Conservation (phyloP, 345 rosid genomes). For the Camelina laxa region DNA sequence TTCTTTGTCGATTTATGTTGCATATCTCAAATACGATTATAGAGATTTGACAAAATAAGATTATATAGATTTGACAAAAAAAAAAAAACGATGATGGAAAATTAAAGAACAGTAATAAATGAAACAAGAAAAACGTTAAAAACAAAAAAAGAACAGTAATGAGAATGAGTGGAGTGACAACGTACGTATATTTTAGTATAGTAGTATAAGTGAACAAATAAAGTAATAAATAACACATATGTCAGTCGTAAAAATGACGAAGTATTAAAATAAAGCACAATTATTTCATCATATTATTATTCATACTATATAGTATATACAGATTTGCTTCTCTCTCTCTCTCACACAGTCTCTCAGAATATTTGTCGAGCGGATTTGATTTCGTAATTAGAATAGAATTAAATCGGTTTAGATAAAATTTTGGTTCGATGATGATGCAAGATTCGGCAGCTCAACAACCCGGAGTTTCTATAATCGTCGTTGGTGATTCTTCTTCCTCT, state of each 20-base stretch:
- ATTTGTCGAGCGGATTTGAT: slow-evolving; percentile 38
- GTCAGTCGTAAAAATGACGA: slow-evolving; percentile 8
- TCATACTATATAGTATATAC: too few species aligned
- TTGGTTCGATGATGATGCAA: slow-evolving; percentile 35
- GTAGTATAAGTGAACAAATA: background rate
- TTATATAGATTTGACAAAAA: too few species aligned
- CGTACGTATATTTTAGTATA: background rate
- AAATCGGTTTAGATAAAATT: slow-evolving; percentile 12
- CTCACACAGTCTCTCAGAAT: slow-evolving; percentile 26
- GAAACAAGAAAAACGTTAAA: background rate
- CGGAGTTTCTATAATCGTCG: slow-evolving; percentile 30
- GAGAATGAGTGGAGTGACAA: slow-evolving; percentile 30
- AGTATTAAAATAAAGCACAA: background rate
- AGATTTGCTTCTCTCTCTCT: background rate
- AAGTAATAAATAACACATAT: background rate
- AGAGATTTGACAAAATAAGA: too few species aligned
- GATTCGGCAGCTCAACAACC: slow-evolving; percentile 41
- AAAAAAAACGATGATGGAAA: background rate
- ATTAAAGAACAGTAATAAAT: slow-evolving; percentile 1
- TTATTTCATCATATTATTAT: slow-evolving; percentile 16
- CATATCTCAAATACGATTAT: too few species aligned
- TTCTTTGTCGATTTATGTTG: too few species aligned
- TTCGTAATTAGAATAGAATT: background rate
- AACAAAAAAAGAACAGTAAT: background rate
- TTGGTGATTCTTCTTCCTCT: slow-evolving; percentile 37